Percentiles rank a stretch among this genome's conserved stretches.
Evolutionary conservation across 352 stramenopile genomes (phyloP).

Genomic region (Globisporangium irregulare): DNA sequence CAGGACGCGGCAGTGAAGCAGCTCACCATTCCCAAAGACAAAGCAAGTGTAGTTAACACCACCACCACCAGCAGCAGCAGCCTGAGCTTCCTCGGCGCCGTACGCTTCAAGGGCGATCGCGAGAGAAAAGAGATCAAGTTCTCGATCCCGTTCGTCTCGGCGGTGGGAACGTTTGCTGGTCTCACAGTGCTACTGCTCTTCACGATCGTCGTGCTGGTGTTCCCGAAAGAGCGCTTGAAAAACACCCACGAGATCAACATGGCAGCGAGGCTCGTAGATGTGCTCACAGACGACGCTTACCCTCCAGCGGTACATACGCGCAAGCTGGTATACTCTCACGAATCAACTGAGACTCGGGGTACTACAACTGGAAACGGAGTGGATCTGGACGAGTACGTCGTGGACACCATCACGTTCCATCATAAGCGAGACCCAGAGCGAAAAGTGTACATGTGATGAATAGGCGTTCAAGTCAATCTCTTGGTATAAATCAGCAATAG

Average conservation of each 20-base stretch:
- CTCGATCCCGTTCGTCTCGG: neutral
- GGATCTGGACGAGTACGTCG: neutral
- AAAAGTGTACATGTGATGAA: conserved; percentile 1
- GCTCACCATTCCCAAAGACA: neutral
- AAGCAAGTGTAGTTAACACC: neutral
- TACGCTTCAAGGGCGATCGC: neutral
- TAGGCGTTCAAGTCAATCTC: neutral
- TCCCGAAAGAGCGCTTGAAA: neutral
- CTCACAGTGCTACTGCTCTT: neutral
- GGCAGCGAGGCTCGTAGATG: neutral
- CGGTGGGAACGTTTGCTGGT: neutral
- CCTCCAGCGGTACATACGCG: neutral
- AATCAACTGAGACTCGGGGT: neutral
- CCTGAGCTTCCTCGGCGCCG: neutral
- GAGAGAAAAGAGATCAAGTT: neutral
- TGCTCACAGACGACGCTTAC: neutral
- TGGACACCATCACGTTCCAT: neutral
- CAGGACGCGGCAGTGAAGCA: conserved; percentile 20
- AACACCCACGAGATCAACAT: neutral
- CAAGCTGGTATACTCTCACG: neutral
- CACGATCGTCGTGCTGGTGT: neutral
- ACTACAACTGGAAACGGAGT: neutral
- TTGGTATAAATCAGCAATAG: neutral
- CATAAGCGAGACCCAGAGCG: neutral
- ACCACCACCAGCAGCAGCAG: neutral